Conservation (phyloP, 140 eudicot genomes). For the Cichorium intybus region DNA sequence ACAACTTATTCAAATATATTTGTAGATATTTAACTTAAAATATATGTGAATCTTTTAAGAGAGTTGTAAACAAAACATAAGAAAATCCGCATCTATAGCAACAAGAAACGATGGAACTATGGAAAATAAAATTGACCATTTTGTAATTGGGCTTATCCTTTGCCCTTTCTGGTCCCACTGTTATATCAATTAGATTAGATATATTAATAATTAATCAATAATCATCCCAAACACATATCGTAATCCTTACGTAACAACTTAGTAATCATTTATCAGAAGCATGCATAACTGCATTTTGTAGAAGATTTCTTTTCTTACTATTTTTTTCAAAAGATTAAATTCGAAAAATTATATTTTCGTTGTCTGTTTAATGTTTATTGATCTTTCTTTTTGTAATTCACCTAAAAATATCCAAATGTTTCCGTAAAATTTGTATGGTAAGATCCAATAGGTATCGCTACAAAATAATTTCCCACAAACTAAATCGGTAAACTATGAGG, state of each 20-base stretch:
- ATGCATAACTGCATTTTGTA: not conserved
- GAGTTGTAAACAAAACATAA: not conserved
- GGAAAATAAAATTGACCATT: not conserved
- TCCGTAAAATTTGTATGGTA: not conserved
- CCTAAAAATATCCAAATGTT: not conserved
- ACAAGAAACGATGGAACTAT: not conserved
- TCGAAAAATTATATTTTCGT: not conserved
- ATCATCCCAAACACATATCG: not conserved
- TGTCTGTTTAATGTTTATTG: not conserved
- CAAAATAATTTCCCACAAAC: not conserved
- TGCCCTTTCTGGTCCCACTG: not conserved
- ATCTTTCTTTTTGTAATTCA: not conserved
- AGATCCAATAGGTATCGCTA: not conserved
- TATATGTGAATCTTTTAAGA: not conserved
- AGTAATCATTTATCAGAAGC: not conserved
- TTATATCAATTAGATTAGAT: no score
- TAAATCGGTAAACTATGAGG: no score
- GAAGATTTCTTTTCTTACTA: not conserved
- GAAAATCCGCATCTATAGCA: not conserved
- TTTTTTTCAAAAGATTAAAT: no score
- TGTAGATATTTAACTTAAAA: not conserved
- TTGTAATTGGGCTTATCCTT: not conserved
- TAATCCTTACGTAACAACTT: not conserved
- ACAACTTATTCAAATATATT: not conserved
- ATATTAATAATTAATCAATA: no score